phyloP scores from a whole-genome alignment of 106 monocot genomes.

The Amphibolis antarctica region DNA sequence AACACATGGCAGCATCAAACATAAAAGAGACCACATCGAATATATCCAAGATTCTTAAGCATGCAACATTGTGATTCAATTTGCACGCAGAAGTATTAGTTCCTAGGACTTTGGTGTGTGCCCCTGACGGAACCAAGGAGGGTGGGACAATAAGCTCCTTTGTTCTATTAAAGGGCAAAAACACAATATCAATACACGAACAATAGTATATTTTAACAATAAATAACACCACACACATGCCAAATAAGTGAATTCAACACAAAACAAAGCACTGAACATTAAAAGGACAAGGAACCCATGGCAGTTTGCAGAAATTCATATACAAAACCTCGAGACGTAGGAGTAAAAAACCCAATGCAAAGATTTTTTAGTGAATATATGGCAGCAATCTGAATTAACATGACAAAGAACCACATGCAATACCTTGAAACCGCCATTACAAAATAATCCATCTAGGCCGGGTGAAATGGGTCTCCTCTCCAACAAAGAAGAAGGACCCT shows the following conservation, averaged over 20 bases:
- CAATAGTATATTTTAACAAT: no score
- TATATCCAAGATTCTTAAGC: background rate
- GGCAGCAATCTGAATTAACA: slow-evolving; percentile 8
- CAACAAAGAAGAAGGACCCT: background rate
- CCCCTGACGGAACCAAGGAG: slow-evolving; percentile 7
- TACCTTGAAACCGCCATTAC: slow-evolving; percentile 7
- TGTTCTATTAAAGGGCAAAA: slow-evolving; percentile 12
- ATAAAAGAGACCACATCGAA: no score
- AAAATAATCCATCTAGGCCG: slow-evolving; percentile 1
- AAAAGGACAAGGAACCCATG: no score
- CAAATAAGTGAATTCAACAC: no score
- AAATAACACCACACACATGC: no score
- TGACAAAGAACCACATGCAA: slow-evolving; percentile 1
- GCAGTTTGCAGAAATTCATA: no score
- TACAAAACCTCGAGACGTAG: no score
- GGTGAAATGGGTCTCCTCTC: slow-evolving; percentile 3
- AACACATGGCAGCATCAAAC: no score
- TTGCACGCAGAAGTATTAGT: background rate
- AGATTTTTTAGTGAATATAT: slow-evolving; percentile 4
- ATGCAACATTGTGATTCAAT: background rate
- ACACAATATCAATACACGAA: no score
- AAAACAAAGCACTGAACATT: no score
- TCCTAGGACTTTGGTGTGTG: background rate
- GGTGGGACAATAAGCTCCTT: background rate
- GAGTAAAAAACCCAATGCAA: no score